Evolutionary conservation across 371 early-diverging fungal species (phyloP).

Genomic region (Mortierella sp.): DNA sequence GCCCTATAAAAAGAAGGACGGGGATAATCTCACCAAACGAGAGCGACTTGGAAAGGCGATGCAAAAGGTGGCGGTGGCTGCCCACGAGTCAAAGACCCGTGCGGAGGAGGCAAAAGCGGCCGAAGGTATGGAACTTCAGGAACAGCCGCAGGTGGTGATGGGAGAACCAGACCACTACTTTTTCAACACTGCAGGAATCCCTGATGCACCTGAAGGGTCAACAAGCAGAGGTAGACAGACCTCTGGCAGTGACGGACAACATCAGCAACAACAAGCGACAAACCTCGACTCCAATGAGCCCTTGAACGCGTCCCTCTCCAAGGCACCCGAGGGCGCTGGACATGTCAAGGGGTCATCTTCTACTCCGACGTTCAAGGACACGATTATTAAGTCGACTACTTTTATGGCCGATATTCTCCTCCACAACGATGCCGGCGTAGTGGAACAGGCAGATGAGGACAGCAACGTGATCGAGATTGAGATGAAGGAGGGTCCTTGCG

Average conservation of each 20-base stretch:
- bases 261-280: conserved; percentile 9
- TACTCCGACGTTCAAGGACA: conserved; percentile 18
- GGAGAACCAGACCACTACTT: conserved; percentile 48
- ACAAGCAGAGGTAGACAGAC: neutral
- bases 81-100: conserved; percentile 2
- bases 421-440: conserved; percentile 28
- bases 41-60: conserved; percentile 21
- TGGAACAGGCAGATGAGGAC: conserved; percentile 21
- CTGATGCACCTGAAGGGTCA: neutral
- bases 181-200: conserved; percentile 26
- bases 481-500: conserved; percentile 39
- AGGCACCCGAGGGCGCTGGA: neutral
- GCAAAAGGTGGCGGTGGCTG: conserved; percentile 19
- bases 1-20: conserved; percentile 21
- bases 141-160: conserved; percentile 15
- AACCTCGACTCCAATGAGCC: neutral
- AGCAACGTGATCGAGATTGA: conserved; percentile 55
- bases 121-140: neutral
- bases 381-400: conserved; percentile 29
- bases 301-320: conserved; percentile 13
- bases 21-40: conserved; percentile 3
- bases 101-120: neutral
- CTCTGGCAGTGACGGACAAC: conserved; percentile 1
- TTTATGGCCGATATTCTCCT: conserved; percentile 33
- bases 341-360: neutral